Percentiles rank a stretch among this genome's conserved stretches.
Evolutionary conservation across 2,329 filamentous ascomycete species (phyloP).

Genomic region (Amauroascus niger): DNA sequence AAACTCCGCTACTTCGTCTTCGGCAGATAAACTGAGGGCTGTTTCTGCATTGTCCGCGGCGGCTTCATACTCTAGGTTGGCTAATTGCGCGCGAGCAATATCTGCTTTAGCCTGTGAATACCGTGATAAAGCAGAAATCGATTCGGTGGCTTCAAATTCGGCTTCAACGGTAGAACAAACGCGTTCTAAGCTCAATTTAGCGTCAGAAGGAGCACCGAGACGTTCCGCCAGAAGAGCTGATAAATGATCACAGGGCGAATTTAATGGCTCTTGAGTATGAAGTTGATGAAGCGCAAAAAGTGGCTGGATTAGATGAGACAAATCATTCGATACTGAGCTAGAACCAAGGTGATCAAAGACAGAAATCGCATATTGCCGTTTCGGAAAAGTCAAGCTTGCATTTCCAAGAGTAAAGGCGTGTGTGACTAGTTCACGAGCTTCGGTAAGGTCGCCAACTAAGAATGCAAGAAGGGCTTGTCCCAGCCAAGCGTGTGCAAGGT

Average conservation of each 20-base stretch:
- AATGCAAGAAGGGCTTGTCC: slow-evolving; percentile 82
- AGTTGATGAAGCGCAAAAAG: slow-evolving; percentile 83
- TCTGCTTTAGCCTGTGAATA: slow-evolving; percentile 82
- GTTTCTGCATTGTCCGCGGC: slow-evolving; percentile 73
- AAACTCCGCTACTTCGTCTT: slow-evolving; percentile 58
- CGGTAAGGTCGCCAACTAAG: slow-evolving; percentile 60
- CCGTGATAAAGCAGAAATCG: slow-evolving; percentile 57
- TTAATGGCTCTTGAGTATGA: slow-evolving; percentile 57
- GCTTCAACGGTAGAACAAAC: slow-evolving; percentile 64
- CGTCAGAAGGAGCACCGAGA: slow-evolving; percentile 55
- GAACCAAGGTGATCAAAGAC: slow-evolving; percentile 71
- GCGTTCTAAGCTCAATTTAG: slow-evolving; percentile 53
- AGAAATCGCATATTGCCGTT: slow-evolving; percentile 68
- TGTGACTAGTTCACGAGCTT: slow-evolving; percentile 77
- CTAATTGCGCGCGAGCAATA: slow-evolving; percentile 72
- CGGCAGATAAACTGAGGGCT: slow-evolving; percentile 66
- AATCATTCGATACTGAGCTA: slow-evolving; percentile 36
- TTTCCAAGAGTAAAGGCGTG: slow-evolving; percentile 91
- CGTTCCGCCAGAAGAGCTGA: slow-evolving; percentile 73
- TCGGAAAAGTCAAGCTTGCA: slow-evolving; percentile 60
- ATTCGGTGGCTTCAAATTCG: slow-evolving; percentile 78
- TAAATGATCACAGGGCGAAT: slow-evolving; percentile 66
- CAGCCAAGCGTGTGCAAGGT: slow-evolving; percentile 87
- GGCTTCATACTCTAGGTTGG: slow-evolving; percentile 52
- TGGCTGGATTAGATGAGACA: slow-evolving; percentile 61